Evolutionary conservation across 768 basidiomycete species (phyloP).

Genomic region (Agaricus bisporus): DNA sequence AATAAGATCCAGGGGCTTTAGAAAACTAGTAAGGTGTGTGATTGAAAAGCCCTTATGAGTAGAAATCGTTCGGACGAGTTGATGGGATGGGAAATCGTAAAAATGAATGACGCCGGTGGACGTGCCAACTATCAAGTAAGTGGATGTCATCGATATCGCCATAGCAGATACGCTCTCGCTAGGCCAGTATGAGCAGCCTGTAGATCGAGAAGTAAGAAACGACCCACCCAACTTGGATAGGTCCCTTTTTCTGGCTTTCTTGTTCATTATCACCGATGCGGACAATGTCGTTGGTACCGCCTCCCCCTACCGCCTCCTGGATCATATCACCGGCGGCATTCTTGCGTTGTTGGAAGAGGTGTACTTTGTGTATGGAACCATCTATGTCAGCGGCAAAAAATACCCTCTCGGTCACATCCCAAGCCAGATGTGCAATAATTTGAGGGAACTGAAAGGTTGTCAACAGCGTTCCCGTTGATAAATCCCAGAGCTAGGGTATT

Average conservation of each 20-base stretch:
- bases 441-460: conserved; percentile 86
- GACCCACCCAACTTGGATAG: conserved; percentile 67
- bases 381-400: conserved; percentile 82
- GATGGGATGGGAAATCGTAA: conserved; percentile 88
- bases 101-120: conserved; percentile 64
- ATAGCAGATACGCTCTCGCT: conserved; percentile 74
- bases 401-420: conserved; percentile 81
- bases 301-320: conserved; percentile 71
- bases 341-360: conserved; percentile 63
- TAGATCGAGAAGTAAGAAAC: not conserved
- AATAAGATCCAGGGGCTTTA: conserved; percentile 83
- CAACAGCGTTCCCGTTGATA: conserved; percentile 65
- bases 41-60: conserved; percentile 65
- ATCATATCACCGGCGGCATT: conserved; percentile 44
- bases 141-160: conserved; percentile 69
- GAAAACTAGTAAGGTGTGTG: conserved; percentile 68
- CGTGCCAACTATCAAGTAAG: conserved; percentile 81
- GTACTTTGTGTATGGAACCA: conserved; percentile 74
- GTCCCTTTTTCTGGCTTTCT: conserved; percentile 42
- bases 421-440: conserved; percentile 61
- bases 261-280: conserved; percentile 55
- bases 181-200: conserved; percentile 1
- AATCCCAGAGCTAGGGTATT: conserved; percentile 68
- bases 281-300: conserved; percentile 64
- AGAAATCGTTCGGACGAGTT: conserved; percentile 76